Conservation (phyloP, 1,139 yeast genomes). For the Pichiaceae sp. region DNA sequence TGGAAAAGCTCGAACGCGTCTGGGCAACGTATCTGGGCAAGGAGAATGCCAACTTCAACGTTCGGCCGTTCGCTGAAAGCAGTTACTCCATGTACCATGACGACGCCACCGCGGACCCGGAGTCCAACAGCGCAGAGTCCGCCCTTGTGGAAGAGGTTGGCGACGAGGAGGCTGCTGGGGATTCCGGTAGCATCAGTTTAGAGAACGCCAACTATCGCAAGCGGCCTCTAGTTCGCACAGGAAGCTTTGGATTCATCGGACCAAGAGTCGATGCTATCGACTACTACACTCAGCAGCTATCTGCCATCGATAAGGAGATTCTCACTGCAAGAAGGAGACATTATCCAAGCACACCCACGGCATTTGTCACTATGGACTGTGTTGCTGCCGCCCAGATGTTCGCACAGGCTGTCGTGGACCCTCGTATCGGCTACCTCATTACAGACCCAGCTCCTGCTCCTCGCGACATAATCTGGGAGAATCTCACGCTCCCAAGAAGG, state of each 20-base stretch:
- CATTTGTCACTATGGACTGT: slow-evolving; percentile 75
- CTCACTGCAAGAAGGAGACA: slow-evolving; percentile 46
- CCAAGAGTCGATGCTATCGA: slow-evolving; percentile 57
- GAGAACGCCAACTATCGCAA: slow-evolving; percentile 25
- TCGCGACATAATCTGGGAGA: slow-evolving; percentile 70
- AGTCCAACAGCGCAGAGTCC: neutral
- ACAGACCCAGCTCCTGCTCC: slow-evolving; percentile 77
- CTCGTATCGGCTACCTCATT: slow-evolving; percentile 63
- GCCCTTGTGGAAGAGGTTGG: slow-evolving; percentile 2
- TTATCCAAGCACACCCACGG: slow-evolving; percentile 65
- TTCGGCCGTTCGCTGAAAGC: slow-evolving; percentile 18
- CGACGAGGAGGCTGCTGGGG: slow-evolving; percentile 11
- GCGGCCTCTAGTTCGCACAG: slow-evolving; percentile 46
- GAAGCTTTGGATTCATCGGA: slow-evolving; percentile 47
- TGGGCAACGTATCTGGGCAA: slow-evolving; percentile 70
- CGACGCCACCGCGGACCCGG: too few species aligned
- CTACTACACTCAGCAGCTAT: slow-evolving; percentile 49
- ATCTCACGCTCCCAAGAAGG: slow-evolving; percentile 51
- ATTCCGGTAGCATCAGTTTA: slow-evolving; percentile 3
- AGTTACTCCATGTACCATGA: neutral
- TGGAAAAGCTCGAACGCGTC: slow-evolving; percentile 54
- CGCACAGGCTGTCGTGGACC: slow-evolving; percentile 75
- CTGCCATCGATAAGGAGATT: slow-evolving; percentile 55
- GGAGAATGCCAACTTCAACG: slow-evolving; percentile 11
- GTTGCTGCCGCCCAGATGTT: slow-evolving; percentile 85